phyloP scores from a whole-genome alignment of 2,329 filamentous ascomycete genomes.

The Diaporthe vaccinii region DNA sequence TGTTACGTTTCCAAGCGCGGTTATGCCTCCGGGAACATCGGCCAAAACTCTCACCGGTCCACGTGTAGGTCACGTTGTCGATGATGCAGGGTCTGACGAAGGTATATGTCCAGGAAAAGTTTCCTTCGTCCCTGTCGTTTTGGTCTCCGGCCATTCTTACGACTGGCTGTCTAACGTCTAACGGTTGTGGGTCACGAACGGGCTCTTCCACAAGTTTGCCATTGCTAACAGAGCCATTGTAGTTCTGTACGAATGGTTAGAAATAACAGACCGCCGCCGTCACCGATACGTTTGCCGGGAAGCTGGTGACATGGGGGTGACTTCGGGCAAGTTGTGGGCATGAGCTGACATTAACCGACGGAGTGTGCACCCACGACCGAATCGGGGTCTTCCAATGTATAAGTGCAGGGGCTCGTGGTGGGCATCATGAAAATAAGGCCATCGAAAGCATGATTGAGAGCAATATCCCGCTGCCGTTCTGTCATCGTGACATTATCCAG shows the following conservation, averaged over 20 bases:
- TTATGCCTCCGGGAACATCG: not conserved
- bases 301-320: not conserved
- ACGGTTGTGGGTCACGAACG: not conserved
- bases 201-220: slow-evolving; percentile 5
- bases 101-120: not conserved
- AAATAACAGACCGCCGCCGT: slow-evolving; percentile 4
- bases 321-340: slow-evolving; percentile 1
- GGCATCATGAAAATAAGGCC: slow-evolving; percentile 2
- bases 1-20: not conserved
- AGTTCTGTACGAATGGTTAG: slow-evolving; percentile 12
- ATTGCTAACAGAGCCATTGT: slow-evolving; percentile 7
- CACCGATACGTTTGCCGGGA: slow-evolving; percentile 10
- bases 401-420: not conserved
- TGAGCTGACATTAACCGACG: not conserved
- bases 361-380: not conserved
- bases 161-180: too few species aligned
- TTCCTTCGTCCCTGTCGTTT: not conserved
- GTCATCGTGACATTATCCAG: slow-evolving; percentile 11
- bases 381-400: not conserved
- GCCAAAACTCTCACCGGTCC: not conserved
- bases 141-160: not conserved
- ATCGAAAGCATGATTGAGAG: slow-evolving; percentile 1
- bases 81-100: slow-evolving; percentile 1
- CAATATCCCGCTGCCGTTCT: slow-evolving; percentile 3
- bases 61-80: not conserved